Evolutionary conservation across 78 protist genomes (phyloP).

Genomic region (Dictyostelium purpureum): DNA sequence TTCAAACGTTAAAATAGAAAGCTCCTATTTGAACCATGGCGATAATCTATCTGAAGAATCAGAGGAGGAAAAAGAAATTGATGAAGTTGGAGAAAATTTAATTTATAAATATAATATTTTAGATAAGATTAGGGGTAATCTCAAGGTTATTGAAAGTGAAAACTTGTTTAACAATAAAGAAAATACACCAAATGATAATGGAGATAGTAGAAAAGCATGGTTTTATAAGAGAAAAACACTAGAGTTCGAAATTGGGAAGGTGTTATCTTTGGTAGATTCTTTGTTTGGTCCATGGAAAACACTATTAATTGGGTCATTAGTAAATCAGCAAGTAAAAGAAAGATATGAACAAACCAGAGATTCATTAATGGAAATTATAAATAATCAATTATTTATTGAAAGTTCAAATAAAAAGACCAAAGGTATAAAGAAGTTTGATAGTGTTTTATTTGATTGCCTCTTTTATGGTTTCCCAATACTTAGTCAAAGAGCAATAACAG

Average conservation of each 20-base stretch:
- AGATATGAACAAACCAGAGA: background rate
- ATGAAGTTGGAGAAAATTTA: background rate
- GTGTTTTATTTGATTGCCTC: background rate
- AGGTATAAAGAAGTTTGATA: background rate
- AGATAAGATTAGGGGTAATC: constrained; percentile 37
- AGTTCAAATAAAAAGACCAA: background rate
- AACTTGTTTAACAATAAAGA: constrained; percentile 48
- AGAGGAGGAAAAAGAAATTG: background rate
- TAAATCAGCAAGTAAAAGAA: background rate
- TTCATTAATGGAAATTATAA: background rate
- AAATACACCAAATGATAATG: constrained; percentile 2
- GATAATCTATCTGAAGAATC: background rate
- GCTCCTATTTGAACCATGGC: background rate
- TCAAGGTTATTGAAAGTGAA: constrained; percentile 24
- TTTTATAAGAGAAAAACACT: constrained; percentile 24
- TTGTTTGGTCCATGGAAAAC: constrained; percentile 29
- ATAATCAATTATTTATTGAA: background rate
- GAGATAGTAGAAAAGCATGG: constrained; percentile 20
- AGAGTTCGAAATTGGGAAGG: constrained; percentile 35
- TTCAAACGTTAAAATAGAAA: too few species aligned
- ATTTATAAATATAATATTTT: background rate
- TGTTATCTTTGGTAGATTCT: constrained; percentile 9
- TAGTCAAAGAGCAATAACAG: background rate
- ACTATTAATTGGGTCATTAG: constrained; percentile 10
- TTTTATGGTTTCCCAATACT: background rate